Conservation (phyloP, 1,284 basidiomycete species). For the Cystobasidium slooffiae region DNA sequence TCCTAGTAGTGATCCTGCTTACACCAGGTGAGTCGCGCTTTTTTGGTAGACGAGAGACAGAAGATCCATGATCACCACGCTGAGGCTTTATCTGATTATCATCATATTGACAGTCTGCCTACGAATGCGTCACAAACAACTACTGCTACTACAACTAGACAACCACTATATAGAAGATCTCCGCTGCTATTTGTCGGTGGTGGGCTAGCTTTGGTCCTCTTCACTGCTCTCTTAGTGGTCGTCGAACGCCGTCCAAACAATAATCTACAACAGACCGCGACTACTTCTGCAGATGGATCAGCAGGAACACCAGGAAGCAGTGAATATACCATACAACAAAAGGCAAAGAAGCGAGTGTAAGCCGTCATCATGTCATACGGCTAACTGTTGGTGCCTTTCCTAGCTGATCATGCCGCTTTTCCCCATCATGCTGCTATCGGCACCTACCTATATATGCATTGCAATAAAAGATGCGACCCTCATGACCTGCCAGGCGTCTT, state of each 20-base stretch:
- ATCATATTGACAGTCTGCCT: neutral
- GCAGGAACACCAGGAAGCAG: neutral
- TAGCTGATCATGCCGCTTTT: neutral
- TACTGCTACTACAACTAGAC: neutral
- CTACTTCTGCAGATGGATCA: too few species aligned
- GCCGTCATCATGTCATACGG: neutral
- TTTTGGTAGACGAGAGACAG: too few species aligned
- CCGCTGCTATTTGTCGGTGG: neutral
- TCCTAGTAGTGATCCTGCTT: neutral
- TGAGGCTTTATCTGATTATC: too few species aligned
- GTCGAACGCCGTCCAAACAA: neutral
- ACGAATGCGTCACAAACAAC: neutral
- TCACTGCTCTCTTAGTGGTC: neutral
- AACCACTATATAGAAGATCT: constrained; percentile 12
- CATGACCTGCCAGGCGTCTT: constrained; percentile 36
- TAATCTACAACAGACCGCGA: too few species aligned
- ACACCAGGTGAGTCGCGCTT: too few species aligned
- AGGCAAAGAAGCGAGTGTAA: neutral
- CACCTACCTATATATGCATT: too few species aligned
- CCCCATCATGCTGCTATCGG: neutral
- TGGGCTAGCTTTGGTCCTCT: neutral
- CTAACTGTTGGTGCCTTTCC: too few species aligned
- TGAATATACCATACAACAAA: neutral
- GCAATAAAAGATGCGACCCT: constrained; percentile 27
- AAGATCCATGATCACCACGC: too few species aligned